These are phyloP conservation scores for Scheffersomyces stambukii DNA, from an alignment of 1,139 yeast species.

Conservation along the genomic window DNA sequence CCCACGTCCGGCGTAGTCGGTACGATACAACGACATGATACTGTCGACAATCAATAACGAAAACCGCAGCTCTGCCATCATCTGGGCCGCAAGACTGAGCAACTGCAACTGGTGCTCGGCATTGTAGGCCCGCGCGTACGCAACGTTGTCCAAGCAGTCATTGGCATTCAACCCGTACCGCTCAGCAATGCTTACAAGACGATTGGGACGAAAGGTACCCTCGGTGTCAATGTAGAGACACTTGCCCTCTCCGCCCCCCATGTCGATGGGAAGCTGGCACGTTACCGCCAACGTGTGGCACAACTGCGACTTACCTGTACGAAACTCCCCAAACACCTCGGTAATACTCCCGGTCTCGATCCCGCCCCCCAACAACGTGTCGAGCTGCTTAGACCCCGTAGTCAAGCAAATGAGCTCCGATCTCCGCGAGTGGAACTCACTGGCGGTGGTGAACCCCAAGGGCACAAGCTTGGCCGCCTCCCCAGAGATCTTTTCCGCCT, in stretches of 20 bases:
- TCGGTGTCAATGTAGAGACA: slow-evolving; percentile 96
- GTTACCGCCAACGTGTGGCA: slow-evolving; percentile 97
- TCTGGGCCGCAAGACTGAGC: slow-evolving; percentile 84
- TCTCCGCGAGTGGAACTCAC: slow-evolving; percentile 87
- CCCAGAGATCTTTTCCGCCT: slow-evolving; percentile 77
- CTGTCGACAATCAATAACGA: slow-evolving; percentile 85
- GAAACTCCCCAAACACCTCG: slow-evolving; percentile 93
- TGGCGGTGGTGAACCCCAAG: slow-evolving; percentile 96
- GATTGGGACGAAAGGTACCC: slow-evolving; percentile 91
- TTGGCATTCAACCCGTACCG: slow-evolving; percentile 92
- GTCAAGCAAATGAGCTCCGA: slow-evolving; percentile 89
- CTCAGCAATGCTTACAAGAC: slow-evolving; percentile 85
- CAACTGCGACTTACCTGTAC: slow-evolving; percentile 95
- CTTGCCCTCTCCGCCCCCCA: slow-evolving; percentile 99
- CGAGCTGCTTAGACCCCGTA: slow-evolving; percentile 92
- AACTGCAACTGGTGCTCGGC: slow-evolving; percentile 94
- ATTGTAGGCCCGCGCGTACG: slow-evolving; percentile 94
- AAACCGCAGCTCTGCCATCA: slow-evolving; percentile 94
- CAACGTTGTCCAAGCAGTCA: slow-evolving; percentile 93
- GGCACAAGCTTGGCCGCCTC: slow-evolving; percentile 91
- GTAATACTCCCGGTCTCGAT: slow-evolving; percentile 96
- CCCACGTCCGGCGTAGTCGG: slow-evolving; percentile 95
- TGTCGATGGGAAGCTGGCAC: slow-evolving; percentile 92
- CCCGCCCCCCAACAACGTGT: slow-evolving; percentile 94
- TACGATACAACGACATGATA: slow-evolving; percentile 92